Base-by-base conservation (phyloP, 108 stramenopile genomes). In the Skeletonema tropicum region DNA sequence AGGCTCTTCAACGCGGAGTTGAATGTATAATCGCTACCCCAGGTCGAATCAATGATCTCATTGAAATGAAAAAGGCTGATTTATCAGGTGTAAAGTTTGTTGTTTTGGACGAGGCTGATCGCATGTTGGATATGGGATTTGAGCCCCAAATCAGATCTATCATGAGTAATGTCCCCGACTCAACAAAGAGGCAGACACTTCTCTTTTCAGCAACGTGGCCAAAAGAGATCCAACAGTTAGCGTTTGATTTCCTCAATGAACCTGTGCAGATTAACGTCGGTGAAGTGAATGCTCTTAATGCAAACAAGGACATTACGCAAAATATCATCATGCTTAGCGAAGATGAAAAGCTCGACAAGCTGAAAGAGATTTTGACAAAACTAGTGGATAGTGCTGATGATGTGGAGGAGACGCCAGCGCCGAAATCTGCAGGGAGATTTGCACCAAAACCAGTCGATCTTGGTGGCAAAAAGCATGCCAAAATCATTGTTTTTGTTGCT, bases 171-270 rank as follows among this genome's bases (percentile, higher is more conserved):
- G 85, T 98, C 52, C 97, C 97, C 21, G 70, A 74, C 0, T 62
- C 85, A 30, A 41, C 59, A 6, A 88, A 80, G 31, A 85, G 97
- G 32, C 98, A 99, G 84, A 99, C 98, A 6, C 80, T 98, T 58
- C 91, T 99, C 75, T 99, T 99, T 85, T 96, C 95, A 26, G 99
- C 99, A 0, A 99, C 99, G 12, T 99, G 98, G 93, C 99, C 99
- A 8, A 85, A 91, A 31, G 98, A 99, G 70, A 99, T 99, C 48
- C 99, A 99, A 86, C 86, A 87, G 23, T 85, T 99, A 39, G 98
- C 98, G 15, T 82, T 85, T 52, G 99, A 99, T 70, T 99, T 99
- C 75, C 84, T 99, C 38, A 85, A 71, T 39, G 91, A 98, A 83
- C 99, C 99, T 36, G 90, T 94, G 61, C 96, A 96, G 82, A 95